Conservation (phyloP, 192 early-diverging fungal species). For the Lunasporangiospora selenospora region DNA sequence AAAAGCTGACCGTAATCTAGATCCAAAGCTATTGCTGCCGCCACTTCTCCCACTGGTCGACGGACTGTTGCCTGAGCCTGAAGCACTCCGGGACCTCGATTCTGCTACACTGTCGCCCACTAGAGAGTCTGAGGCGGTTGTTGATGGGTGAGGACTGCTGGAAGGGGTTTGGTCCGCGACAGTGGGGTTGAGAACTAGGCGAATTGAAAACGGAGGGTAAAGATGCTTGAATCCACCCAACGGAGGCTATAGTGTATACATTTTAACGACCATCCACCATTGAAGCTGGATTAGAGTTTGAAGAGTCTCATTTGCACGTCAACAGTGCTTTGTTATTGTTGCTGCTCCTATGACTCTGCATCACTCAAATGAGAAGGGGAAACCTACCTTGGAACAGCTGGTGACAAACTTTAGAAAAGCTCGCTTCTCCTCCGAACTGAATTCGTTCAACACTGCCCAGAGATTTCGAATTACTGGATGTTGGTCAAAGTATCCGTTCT, state of each 20-base stretch:
- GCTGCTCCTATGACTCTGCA: not conserved
- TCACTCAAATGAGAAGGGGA: constrained; percentile 47
- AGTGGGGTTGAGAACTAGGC: constrained; percentile 46
- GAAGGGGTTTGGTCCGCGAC: constrained; percentile 13
- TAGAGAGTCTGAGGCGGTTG: no score
- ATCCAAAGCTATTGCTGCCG: constrained; percentile 18
- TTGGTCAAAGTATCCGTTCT: constrained; percentile 71
- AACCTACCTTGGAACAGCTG: constrained; percentile 70
- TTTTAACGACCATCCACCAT: no score
- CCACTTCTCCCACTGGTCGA: not conserved
- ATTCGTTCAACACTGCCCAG: constrained; percentile 71
- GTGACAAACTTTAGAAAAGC: constrained; percentile 82
- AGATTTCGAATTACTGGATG: constrained; percentile 74
- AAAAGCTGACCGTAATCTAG: constrained; percentile 31
- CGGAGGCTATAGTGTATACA: constrained; percentile 52
- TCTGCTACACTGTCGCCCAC: constrained; percentile 32
- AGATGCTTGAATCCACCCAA: constrained; percentile 67
- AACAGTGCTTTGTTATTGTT: not conserved
- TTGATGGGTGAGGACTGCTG: not conserved
- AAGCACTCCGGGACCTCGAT: not conserved
- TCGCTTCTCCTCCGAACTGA: constrained; percentile 64
- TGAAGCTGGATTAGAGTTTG: no score
- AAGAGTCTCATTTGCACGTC: no score
- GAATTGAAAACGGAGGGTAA: constrained; percentile 63
- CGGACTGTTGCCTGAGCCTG: not conserved